Conservation (phyloP, 2,329 filamentous ascomycete species). For the Aureobasidium sp. region DNA sequence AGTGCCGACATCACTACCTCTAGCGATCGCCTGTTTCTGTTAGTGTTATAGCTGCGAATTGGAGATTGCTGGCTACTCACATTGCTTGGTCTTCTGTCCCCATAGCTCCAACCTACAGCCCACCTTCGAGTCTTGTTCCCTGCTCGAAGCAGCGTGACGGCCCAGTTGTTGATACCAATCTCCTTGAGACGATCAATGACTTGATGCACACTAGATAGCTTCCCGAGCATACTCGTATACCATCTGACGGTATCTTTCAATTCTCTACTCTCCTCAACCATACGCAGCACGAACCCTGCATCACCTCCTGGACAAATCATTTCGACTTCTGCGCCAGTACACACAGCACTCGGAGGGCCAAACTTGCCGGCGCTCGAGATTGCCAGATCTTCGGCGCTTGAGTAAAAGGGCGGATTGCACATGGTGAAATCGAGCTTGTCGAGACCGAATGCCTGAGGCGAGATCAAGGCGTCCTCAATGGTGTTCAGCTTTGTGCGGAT, state of each 20-base stretch:
- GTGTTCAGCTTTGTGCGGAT: slow-evolving; percentile 56
- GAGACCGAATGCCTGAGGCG: slow-evolving; percentile 47
- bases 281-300: slow-evolving; percentile 59
- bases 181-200: slow-evolving; percentile 51
- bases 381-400: slow-evolving; percentile 59
- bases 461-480: slow-evolving; percentile 50
- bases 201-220: slow-evolving; percentile 56
- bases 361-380: slow-evolving; percentile 57
- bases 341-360: slow-evolving; percentile 59
- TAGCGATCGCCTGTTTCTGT: slow-evolving; percentile 17
- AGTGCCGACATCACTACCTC: slow-evolving; percentile 22
- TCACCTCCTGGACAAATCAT: slow-evolving; percentile 76
- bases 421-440: slow-evolving; percentile 69
- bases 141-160: slow-evolving; percentile 70
- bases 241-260: slow-evolving; percentile 59
- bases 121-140: slow-evolving; percentile 72
- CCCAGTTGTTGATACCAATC: slow-evolving; percentile 62
- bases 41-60: neutral
- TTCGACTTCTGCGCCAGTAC: slow-evolving; percentile 69
- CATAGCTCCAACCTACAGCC: slow-evolving; percentile 84
- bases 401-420: slow-evolving; percentile 93
- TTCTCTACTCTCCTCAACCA: slow-evolving; percentile 59
- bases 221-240: slow-evolving; percentile 90
- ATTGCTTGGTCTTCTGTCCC: slow-evolving; percentile 52
- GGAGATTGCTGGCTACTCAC: slow-evolving; percentile 23